Base-by-base conservation (phyloP, 225 moss, liverwort and hornwort species). In the Marchantia paleacea region DNA sequence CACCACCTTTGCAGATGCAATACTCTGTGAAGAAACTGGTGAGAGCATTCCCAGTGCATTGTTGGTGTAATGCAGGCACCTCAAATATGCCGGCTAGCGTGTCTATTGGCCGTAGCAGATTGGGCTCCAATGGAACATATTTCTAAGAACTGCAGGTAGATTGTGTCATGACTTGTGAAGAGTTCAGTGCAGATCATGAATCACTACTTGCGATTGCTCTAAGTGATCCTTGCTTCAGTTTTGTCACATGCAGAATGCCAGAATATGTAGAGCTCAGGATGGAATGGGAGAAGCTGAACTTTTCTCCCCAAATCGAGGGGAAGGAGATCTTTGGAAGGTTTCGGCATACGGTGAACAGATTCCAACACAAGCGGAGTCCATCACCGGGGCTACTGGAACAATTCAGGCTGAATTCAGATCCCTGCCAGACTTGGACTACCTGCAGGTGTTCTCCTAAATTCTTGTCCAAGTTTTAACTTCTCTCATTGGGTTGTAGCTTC, bases 381-480 rank as follows among this genome's bases (percentile, higher is more conserved):
- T 95, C 28, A 83, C 94, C 7, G 94, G 94, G 81, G 91, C 90
- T 60, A 91, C 92, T 5, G 85, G 89, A 67, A 99, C 95, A 73
- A 90, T 94, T 76, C 95, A 95, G 81, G 80, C 94, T 49, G 99
- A 99, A 83, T 99, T 89, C 75, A 94, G 91, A 84, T 88, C 99
- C 39, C 88, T 90, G 79, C 99, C 99, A 62, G 99, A 99, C 85
- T 91, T 99, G 90, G 99, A 99, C 82, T 99, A 99, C 80, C 90
- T 99, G 84, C 95, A 99, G 93, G 97, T 97, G 73, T n/a, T 7
- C 63, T 15, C 31, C 70, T 47, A 10, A 0, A 75, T 55, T 15
- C 76, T 15, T n/a, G 26, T 52, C 3, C 47, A 72, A 22, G 50
- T 55, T 48, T 1, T 62, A 0, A 24, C 9, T 3, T 24, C 3